Base-by-base conservation (phyloP, 331 rosid species). In the Quercus lobata region DNA sequence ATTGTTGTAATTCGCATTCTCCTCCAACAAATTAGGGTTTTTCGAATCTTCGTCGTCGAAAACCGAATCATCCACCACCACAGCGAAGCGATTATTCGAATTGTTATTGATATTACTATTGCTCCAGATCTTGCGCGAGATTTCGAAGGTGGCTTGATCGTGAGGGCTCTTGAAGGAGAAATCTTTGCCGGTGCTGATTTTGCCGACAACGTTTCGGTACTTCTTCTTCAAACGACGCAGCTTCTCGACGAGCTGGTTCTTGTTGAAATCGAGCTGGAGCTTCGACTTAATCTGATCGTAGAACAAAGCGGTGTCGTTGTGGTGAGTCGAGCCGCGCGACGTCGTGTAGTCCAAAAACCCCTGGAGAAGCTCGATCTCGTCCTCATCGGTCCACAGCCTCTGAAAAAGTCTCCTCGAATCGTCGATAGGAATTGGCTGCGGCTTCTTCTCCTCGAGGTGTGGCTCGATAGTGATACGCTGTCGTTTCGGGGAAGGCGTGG, bases 221-320 rank as follows among this genome's bases (percentile, higher is more conserved):
- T 93, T 93, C 83, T 83, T 91, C 90, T 88, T 93, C 82, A 93
- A 24, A 79, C 97, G 86, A 19, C 94, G 90, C 65, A 93, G 85
- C 83, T 93, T 93, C 80, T 93, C 93, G 1, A 87, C 96, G 21
- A 89, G 86, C 73, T 91, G 92, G 57, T 78, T 84, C 81, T 87
- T 89, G 91, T 79, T 86, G 85, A 87, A 93, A 60, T 89, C 87
- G 6, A 80, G 84, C 81, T 91, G 90, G 27, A 93, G 87, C 82
- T 88, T 89, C 4, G 91, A 88, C 62, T 82, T 86, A 71, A 88
- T 88, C 71, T 84, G 87, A 17, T 85, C 85, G 69, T 91, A 86
- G 80, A 91, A 91, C 73, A 85, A 35, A 54, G 89, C 84, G 44
- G 91, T 76, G 84, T 74, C 84, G 84, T 76, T 75, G 79, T 85